Conservation (phyloP, 495 filamentous ascomycete species). For the Barbatosphaeria neglecta region DNA sequence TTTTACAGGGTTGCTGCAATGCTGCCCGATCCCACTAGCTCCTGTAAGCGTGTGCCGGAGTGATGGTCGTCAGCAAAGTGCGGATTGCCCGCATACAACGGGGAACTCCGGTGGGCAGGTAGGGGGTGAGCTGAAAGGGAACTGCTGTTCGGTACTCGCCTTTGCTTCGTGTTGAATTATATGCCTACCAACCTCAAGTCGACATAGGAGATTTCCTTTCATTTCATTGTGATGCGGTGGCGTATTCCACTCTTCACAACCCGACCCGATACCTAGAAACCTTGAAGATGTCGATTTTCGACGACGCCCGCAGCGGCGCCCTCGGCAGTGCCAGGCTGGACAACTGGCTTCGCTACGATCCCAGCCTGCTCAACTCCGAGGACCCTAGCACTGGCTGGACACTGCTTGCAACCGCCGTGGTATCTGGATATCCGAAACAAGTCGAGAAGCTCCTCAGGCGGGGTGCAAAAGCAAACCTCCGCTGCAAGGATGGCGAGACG, state of each 20-base stretch:
- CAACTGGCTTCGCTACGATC: neutral
- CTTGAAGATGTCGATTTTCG: neutral
- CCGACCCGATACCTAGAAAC: no score
- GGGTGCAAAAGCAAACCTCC: neutral
- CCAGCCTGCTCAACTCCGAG: neutral
- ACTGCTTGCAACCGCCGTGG: neutral
- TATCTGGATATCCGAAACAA: neutral
- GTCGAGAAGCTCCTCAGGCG: neutral
- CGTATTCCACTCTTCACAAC: no score
- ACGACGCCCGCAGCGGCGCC: neutral
- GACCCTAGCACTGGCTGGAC: neutral
- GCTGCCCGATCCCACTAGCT: neutral
- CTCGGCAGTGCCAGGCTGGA: neutral
- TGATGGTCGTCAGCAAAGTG: no score
- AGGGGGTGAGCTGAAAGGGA: neutral
- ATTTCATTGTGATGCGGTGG: no score
- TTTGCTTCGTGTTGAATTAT: no score
- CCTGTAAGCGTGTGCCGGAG: neutral
- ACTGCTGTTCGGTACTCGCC: neutral
- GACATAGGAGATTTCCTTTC: no score
- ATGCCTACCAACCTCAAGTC: no score
- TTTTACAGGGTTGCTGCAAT: neutral
- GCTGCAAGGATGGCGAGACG: neutral
- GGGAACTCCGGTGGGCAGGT: no score
- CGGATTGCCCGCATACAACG: no score